These are phyloP conservation scores for Cyberlindnera sargentensis DNA, from an alignment of 805 yeast species.

Conservation along the genomic window DNA sequence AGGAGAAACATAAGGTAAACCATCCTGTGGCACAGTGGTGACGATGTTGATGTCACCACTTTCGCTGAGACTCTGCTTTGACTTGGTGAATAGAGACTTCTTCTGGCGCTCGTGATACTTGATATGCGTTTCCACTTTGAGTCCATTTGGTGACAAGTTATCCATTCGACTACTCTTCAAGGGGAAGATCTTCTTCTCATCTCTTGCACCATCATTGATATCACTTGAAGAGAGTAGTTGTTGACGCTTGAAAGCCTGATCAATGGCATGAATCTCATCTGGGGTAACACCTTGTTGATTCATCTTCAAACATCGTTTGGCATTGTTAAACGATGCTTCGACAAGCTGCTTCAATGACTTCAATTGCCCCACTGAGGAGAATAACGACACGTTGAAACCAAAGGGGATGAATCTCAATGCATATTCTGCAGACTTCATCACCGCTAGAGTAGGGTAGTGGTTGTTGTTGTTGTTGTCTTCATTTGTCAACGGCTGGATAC, in stretches of 20 bases:
- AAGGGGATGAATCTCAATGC: conserved; percentile 34
- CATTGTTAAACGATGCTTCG: conserved; percentile 12
- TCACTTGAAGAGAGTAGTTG: conserved; percentile 8
- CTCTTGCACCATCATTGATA: background rate
- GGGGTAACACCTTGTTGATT: conserved; percentile 11
- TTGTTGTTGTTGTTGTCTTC: conserved; percentile 11
- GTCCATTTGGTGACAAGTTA: conserved; percentile 10
- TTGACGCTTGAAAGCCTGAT: conserved; percentile 12
- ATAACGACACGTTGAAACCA: conserved; percentile 25
- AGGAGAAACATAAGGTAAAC: conserved; percentile 33
- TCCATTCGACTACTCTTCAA: conserved; percentile 14
- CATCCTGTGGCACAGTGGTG: conserved; percentile 26
- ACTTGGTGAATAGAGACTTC: conserved; percentile 1
- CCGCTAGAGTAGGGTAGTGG: conserved; percentile 12
- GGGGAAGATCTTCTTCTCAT: conserved; percentile 13
- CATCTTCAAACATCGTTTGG: conserved; percentile 13
- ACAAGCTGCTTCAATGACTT: conserved; percentile 6
- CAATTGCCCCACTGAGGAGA: conserved; percentile 10
- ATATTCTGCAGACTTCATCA: conserved; percentile 30
- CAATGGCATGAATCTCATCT: conserved; percentile 15
- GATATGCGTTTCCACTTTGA: conserved; percentile 13
- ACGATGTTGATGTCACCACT: conserved; percentile 27
- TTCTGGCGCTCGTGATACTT: conserved; percentile 1
- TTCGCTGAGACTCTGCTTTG: conserved; percentile 1
- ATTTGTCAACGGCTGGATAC: conserved; percentile 27